phyloP scores from a whole-genome alignment of 148 eudicot species.

The Rhododendron simsii region DNA sequence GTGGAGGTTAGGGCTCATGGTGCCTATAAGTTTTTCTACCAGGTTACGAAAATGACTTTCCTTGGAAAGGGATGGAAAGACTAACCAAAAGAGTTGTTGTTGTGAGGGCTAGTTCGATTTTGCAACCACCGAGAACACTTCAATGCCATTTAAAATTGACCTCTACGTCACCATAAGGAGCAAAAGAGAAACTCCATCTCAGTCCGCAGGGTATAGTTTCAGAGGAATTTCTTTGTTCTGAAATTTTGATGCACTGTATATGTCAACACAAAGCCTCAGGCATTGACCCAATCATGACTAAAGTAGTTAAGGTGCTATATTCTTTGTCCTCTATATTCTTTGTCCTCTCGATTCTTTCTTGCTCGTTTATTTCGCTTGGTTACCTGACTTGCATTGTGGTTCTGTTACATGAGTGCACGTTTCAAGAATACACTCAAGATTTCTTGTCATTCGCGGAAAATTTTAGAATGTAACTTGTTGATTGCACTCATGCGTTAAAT shows the following conservation, averaged over 20 bases:
- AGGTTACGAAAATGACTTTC: background rate
- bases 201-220: too few species aligned
- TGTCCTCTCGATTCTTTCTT: background rate
- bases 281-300: too few species aligned
- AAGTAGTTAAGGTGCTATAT: background rate
- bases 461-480: background rate
- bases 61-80: background rate
- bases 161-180: too few species aligned
- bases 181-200: too few species aligned
- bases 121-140: background rate
- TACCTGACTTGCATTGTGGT: too few species aligned
- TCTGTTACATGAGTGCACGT: background rate
- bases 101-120: background rate
- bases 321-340: too few species aligned
- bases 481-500: background rate
- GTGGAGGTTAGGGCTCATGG: background rate
- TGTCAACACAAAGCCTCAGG: too few species aligned
- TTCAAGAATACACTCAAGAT: background rate
- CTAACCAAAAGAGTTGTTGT: background rate
- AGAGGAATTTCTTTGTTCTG: too few species aligned
- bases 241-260: too few species aligned
- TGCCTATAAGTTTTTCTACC: background rate
- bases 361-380: constrained; percentile 7
- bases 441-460: background rate
- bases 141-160: too few species aligned